Evolutionary conservation across 2,329 filamentous ascomycete genomes (phyloP).

Genomic region (Aspergillus pseudoglaucus): DNA sequence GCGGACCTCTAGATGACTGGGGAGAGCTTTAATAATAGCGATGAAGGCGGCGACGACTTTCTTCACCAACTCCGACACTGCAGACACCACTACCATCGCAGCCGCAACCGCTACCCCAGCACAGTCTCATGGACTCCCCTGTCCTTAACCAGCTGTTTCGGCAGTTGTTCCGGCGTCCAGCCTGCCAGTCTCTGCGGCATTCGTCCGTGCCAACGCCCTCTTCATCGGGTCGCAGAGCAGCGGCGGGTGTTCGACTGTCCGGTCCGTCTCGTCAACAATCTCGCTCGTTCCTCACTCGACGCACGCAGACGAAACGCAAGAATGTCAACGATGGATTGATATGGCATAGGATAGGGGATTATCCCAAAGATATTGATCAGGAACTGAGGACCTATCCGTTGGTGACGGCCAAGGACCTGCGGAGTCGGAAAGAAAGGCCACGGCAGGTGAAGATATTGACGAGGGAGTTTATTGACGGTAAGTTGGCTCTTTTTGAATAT

Average conservation of each 20-base stretch:
- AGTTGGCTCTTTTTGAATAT: constrained; percentile 1
- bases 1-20: background rate
- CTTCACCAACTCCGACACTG: constrained; percentile 4
- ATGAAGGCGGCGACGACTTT: constrained; percentile 3
- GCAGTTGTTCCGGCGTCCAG: constrained; percentile 72
- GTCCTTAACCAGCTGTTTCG: constrained; percentile 72
- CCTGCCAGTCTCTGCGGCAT: constrained; percentile 52
- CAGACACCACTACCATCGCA: constrained; percentile 1
- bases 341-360: constrained; percentile 80
- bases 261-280: constrained; percentile 23
- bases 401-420: constrained; percentile 75
- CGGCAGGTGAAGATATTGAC: constrained; percentile 92
- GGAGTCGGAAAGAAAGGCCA: constrained; percentile 66
- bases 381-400: constrained; percentile 78
- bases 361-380: constrained; percentile 68
- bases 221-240: constrained; percentile 12
- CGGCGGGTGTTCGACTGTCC: constrained; percentile 14
- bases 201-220: constrained; percentile 13
- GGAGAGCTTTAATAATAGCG: background rate
- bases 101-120: constrained; percentile 5
- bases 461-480: constrained; percentile 94
- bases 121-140: constrained; percentile 67
- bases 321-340: constrained; percentile 53
- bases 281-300: constrained; percentile 31
- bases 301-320: constrained; percentile 32